Conservation (phyloP, 768 basidiomycete species). For the Pleurotus tuber-regium region DNA sequence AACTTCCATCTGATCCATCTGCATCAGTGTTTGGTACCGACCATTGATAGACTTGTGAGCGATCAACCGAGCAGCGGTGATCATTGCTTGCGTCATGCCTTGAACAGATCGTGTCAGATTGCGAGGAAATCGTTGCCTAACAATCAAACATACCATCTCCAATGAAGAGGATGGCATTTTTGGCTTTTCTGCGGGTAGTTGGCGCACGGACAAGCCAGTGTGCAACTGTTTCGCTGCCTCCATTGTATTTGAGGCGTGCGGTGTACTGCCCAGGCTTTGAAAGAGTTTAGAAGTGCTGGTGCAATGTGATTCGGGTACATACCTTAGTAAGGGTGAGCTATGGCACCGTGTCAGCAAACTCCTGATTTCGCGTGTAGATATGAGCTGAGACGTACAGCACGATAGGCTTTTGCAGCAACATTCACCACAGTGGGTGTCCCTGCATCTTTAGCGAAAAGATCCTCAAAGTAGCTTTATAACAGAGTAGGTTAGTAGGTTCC, state of each 20-base stretch:
- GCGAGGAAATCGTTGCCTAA: neutral
- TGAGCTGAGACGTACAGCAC: constrained; percentile 11
- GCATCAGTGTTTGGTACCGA: constrained; percentile 43
- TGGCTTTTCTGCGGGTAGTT: constrained; percentile 31
- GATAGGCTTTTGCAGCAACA: constrained; percentile 16
- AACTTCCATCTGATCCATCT: constrained; percentile 46
- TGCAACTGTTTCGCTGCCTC: constrained; percentile 31
- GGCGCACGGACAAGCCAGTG: constrained; percentile 38
- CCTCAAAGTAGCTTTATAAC: constrained; percentile 12
- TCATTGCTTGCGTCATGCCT: constrained; percentile 50
- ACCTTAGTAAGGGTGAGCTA: constrained; percentile 29
- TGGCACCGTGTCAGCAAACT: neutral
- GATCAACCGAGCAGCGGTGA: constrained; percentile 43
- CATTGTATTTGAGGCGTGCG: constrained; percentile 36
- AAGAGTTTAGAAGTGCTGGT: neutral
- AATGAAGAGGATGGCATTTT: constrained; percentile 45
- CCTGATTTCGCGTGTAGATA: no score
- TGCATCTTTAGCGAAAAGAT: constrained; percentile 14
- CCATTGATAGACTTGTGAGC: constrained; percentile 47
- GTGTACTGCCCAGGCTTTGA: constrained; percentile 36
- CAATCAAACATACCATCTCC: constrained; percentile 35
- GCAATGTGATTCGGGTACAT: neutral
- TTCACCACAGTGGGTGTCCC: constrained; percentile 11
- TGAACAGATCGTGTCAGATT: neutral
- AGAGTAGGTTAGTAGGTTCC: neutral